Conservation (phyloP, 805 yeast genomes). For the Starmerella geochares region DNA sequence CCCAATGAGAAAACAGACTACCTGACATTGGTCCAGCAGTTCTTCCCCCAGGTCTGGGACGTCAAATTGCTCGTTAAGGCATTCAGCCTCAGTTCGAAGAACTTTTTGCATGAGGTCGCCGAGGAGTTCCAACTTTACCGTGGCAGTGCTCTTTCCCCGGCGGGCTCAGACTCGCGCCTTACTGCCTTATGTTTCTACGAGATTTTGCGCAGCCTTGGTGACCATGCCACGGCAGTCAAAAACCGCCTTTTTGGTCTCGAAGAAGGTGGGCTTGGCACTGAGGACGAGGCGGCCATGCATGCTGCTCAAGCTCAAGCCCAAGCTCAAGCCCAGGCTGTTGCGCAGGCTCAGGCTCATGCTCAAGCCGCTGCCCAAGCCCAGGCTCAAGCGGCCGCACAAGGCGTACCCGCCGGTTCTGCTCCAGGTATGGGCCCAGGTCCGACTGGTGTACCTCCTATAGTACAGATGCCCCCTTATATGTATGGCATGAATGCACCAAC, state of each 20-base stretch:
- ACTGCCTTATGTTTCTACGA: conserved; percentile 39
- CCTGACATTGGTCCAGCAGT: conserved; percentile 54
- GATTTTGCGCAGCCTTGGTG: conserved; percentile 32
- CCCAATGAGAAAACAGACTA: conserved; percentile 76
- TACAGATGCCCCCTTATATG: conserved; percentile 21
- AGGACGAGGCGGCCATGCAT: conserved; percentile 15
- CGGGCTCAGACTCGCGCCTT: conserved; percentile 39
- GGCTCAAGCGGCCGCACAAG: conserved; percentile 26
- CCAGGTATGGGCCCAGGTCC: conserved; percentile 5
- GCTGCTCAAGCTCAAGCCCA: conserved; percentile 16
- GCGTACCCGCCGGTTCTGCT: conserved; percentile 3
- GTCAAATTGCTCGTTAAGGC: conserved; percentile 45
- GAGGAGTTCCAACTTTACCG: conserved; percentile 36
- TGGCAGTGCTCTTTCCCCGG: conserved; percentile 33
- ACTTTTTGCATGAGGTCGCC: conserved; percentile 33
- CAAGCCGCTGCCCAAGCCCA: conserved; percentile 23
- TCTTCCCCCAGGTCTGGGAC: conserved; percentile 76
- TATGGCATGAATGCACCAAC: conserved; percentile 23
- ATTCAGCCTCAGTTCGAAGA: conserved; percentile 32
- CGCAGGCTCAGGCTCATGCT: conserved; percentile 23
- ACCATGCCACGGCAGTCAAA: conserved; percentile 27
- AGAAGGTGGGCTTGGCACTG: conserved; percentile 19
- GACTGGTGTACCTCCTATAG: conserved; percentile 15
- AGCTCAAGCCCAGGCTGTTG: conserved; percentile 24
- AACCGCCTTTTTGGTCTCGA: conserved; percentile 35